Evolutionary conservation across 1,139 yeast species (phyloP), one percentile per base, ranked within the genome.

Genomic region (Pichia sp.): DNA sequence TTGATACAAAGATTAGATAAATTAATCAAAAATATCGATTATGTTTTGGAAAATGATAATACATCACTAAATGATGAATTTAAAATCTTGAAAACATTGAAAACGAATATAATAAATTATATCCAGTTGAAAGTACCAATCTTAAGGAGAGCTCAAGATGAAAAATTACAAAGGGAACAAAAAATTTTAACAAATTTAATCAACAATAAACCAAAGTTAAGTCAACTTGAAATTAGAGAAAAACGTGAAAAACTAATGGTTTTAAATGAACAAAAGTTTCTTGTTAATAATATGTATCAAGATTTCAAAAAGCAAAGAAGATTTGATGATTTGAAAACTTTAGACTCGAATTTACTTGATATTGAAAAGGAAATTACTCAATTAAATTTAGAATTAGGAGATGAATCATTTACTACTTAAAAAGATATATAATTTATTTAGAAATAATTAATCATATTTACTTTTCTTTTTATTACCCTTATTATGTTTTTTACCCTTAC

Each of bases 211-310:
- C 53, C 77, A 1, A 63, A 66, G 44, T 58, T 79, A 13, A 71
- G 77, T 2, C 75, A 76, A 60, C 70, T 70, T 47, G 80, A 83
- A 59, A 79, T 86, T 6, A 72, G 87, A 50, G 76, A 75, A 53
- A 69, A 78, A 39, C 73, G 95, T 52, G 95, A 89, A 60, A 85
- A 86, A 59, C 68, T 91, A 53, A 86, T 90, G 84, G 96, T 91
- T 16, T 72, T 89, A 68, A 85, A 85, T 58, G 97, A 91, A 63
- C 98, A 91, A 63, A 75, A 76, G 62, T 89, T 80, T 60, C 68
- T 91, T 56, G 83, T 91, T 4, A 80, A 81, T 53, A 76, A 78
- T 28, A 77, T 84, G 76, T 77, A 87, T 25, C 72, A 74, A 5
- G 80, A 77, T 22, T 80, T 84, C 45, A 87, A 84, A 54, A 75